Base-by-base conservation (phyloP, 306 rosid genomes). In the Quercus bicolor region DNA sequence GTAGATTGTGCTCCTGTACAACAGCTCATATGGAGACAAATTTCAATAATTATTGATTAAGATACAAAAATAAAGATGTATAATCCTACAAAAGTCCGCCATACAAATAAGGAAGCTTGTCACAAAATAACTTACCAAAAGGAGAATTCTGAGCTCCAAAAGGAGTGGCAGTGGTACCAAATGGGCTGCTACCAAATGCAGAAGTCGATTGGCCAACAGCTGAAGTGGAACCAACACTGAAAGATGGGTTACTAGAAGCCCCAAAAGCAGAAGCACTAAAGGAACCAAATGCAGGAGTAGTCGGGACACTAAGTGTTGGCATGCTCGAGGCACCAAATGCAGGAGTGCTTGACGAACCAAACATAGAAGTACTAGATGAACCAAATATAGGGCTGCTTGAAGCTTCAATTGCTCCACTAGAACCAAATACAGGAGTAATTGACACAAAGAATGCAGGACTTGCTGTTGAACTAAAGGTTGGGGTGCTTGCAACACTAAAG, bases 71-170 rank as follows among this genome's bases (percentile, higher is more conserved):
- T 15, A 77, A 74, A 51, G 18, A 7, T 45, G 80, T 4, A 65
- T 34, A 74, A 9, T 40, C 70, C 34, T 20, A 19, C 21, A 37
- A 15, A 52, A 62, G 69, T 43, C 34, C n/a, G 28, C 37, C 12
- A 28, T 57, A 11, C 4, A 31, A 31, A 65, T 65, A 65, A 28
- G 43, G 20, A 62, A 28, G 70, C 23, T 65, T 65, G 33, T 16
- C 45, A 65, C 13, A 9, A 66, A 31, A 31, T 10, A 57, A 20
- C 64, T 57, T 24, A 57, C 28, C 16, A 21, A 89, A 88, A 87
- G 53, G 82, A 80, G 98, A 91, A 81, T 90, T 92, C 82, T 92
- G 94, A 54, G 85, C 94, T 57, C 96, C 94, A 70, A 90, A 93
- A 77, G 97, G 89, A 74, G 97, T 79, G 57, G 94, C 2, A 56